Base-by-base conservation (phyloP, 2,329 filamentous ascomycete species). In the Fusarium oligoseptatum region DNA sequence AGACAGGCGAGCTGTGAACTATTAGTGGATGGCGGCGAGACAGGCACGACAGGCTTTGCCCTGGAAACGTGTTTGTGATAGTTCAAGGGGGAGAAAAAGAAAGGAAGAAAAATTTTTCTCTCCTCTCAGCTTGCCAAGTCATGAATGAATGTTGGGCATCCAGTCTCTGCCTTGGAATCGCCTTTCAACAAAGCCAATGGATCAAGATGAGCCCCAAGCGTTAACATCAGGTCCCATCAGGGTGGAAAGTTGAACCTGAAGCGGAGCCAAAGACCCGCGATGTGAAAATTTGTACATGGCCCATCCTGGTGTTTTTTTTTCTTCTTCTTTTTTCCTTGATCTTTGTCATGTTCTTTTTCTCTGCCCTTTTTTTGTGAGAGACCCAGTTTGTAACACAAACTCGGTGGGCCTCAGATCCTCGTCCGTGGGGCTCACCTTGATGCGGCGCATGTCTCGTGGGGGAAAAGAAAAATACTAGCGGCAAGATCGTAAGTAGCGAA, bases 261-360 rank as follows among this genome's bases (percentile, higher is more conserved):
- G 73, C 68, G 69, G 72, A 75, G 60, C 71, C 71, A 60, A 70
- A 22, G 43, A 45, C 22, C 62, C 69, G 58, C 57, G 50, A 60
- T 48, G 34, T 32, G 66, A 67, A 67, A 76, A 60, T 73, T 55
- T 67, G 29, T 60, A 41, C 75, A 77, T 72, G 75, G 69, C 66
- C 17, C 66, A 77, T 71, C 74, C 72, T 62, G 61, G 76, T 70
- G 72, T 39, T 60, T 52, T 55, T 73, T 57, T 29, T 27, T 29
- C 10, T 34, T 34, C 32, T 34, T 34, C 32, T 50, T 50, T 9
- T 50, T 50, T 50, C 24, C 9, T 50, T 50, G 22, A 48, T 48
- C 43, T 48, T 24, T 48, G 43, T 48, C 43, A 48, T 48, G 22
- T 48, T 48, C 43, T 48, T 48, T n/a, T 48, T 48, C 20, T 67